These are phyloP conservation scores for Sporormia fimetaria DNA, from an alignment of 495 filamentous ascomycete species.

Conservation along the genomic window DNA sequence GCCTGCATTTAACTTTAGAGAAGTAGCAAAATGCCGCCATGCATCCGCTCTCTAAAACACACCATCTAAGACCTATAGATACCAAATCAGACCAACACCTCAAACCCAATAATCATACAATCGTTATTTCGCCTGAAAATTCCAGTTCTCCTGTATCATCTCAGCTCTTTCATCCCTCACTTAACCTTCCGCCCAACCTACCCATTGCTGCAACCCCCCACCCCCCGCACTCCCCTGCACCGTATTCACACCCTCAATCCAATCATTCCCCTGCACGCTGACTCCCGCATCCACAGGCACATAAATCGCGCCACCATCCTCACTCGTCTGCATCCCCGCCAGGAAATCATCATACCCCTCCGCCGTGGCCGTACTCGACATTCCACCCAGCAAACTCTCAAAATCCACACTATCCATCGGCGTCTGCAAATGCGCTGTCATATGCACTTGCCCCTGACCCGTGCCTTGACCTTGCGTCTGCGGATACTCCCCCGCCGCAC, in stretches of 20 bases:
- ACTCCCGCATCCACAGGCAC: slow-evolving; percentile 13
- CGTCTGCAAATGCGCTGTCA: slow-evolving; percentile 1
- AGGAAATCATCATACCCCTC: slow-evolving; percentile 19
- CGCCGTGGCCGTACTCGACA: background rate
- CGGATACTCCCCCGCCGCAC: background rate
- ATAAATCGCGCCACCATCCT: slow-evolving; percentile 20
- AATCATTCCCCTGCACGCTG: slow-evolving; percentile 2
- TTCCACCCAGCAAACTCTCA: slow-evolving; percentile 9
- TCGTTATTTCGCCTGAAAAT: too few relatives aligned
- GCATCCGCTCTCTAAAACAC: too few relatives aligned
- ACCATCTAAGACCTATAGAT: too few relatives aligned
- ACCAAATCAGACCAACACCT: too few relatives aligned
- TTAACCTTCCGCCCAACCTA: too few relatives aligned
- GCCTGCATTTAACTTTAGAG: too few relatives aligned
- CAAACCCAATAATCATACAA: too few relatives aligned
- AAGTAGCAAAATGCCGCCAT: too few relatives aligned
- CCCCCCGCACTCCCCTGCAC: slow-evolving; percentile 1
- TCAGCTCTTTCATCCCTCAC: too few relatives aligned
- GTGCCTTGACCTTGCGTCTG: background rate
- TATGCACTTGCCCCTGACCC: slow-evolving; percentile 1
- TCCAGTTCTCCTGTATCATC: too few relatives aligned
- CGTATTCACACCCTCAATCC: slow-evolving; percentile 5
- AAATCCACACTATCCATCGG: slow-evolving; percentile 18
- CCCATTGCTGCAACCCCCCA: slow-evolving; percentile 6
- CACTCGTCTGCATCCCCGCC: slow-evolving; percentile 6